These are phyloP conservation scores for Capsicum chinense DNA, from an alignment of 257 asterid genomes.

Conservation along the genomic window DNA sequence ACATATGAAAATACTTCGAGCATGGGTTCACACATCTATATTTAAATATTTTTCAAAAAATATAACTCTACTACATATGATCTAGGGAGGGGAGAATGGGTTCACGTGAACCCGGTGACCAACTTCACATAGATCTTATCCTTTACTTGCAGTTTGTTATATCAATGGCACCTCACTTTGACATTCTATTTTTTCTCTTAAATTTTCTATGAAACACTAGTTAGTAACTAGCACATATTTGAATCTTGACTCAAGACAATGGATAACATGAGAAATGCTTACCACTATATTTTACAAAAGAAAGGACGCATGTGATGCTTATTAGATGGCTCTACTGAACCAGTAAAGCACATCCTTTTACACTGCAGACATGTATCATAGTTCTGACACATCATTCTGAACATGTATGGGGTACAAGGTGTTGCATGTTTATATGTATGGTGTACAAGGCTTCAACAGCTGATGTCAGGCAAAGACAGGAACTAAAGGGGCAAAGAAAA, in stretches of 20 bases:
- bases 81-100: too few species aligned
- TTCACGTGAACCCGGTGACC: neutral
- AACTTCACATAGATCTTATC: slow-evolving; percentile 10
- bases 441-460: neutral
- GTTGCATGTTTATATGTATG: neutral
- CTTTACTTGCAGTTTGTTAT: neutral
- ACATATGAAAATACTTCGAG: too few species aligned
- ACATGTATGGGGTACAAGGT: neutral
- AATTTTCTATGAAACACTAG: neutral
- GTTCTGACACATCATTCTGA: neutral
- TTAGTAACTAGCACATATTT: neutral
- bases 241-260: neutral
- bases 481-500: neutral
- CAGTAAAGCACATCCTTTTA: neutral
- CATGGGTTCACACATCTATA: too few species aligned
- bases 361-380: neutral
- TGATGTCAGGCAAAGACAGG: neutral
- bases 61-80: too few species aligned
- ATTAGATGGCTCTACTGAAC: neutral
- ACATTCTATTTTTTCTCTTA: neutral
- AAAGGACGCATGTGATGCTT: neutral
- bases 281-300: slow-evolving; percentile 10
- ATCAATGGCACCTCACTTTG: neutral
- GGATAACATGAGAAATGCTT: neutral
- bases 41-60: too few species aligned